These are phyloP conservation scores for Inonotus hispidus DNA, from an alignment of 1,284 basidiomycete species.

Conservation along the genomic window DNA sequence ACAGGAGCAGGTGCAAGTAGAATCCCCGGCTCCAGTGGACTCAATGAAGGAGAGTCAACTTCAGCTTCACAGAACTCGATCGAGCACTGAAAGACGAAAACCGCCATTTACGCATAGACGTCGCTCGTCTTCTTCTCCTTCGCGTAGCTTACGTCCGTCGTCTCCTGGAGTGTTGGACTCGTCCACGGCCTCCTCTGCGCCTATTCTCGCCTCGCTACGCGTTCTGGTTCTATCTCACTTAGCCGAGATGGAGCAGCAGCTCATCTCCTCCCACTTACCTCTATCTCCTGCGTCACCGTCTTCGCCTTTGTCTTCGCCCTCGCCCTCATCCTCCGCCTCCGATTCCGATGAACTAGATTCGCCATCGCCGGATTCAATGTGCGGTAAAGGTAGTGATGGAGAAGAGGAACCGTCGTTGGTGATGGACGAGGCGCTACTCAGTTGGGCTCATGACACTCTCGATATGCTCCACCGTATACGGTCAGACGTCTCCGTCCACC, in stretches of 20 bases:
- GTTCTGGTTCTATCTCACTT: constrained; percentile 67
- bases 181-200: constrained; percentile 48
- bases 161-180: constrained; percentile 61
- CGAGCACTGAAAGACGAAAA: constrained; percentile 20
- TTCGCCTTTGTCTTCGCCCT: constrained; percentile 10
- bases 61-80: background rate
- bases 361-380: constrained; percentile 22
- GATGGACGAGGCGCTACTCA: constrained; percentile 49
- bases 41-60: background rate
- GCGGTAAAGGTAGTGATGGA: background rate
- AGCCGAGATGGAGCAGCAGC: constrained; percentile 58
- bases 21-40: background rate
- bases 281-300: constrained; percentile 21
- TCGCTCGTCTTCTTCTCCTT: constrained; percentile 24
- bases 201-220: constrained; percentile 59
- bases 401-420: constrained; percentile 22
- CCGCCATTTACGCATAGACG: constrained; percentile 25
- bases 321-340: too few species aligned
- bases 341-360: constrained; percentile 24
- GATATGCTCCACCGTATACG: constrained; percentile 66
- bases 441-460: constrained; percentile 55
- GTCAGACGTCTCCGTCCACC: constrained; percentile 57
- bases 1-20: background rate
- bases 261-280: constrained; percentile 41
- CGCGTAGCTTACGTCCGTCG: constrained; percentile 47